Evolutionary conservation across 768 basidiomycete species (phyloP).

Genomic region (Lepiota venenata): DNA sequence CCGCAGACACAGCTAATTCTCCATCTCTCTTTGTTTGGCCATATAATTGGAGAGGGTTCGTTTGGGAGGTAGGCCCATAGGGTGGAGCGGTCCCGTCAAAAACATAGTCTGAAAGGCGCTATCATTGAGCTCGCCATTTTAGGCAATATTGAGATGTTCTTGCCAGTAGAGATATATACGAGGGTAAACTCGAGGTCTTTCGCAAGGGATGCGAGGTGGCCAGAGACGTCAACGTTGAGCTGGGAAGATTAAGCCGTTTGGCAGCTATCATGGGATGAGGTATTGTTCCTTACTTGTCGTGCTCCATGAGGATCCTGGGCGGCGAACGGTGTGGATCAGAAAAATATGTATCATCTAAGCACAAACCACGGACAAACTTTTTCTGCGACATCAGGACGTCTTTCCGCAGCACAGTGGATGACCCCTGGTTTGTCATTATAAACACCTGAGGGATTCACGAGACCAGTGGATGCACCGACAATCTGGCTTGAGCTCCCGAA

Average conservation of each 20-base stretch:
- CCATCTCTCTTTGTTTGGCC: conserved; percentile 86
- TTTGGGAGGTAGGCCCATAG: conserved; percentile 67
- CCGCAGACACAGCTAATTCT: conserved; percentile 70
- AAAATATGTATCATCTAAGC: background rate
- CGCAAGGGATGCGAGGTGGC: conserved; percentile 65
- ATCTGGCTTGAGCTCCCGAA: conserved; percentile 58
- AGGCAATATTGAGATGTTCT: conserved; percentile 10
- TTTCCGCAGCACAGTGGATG: conserved; percentile 93
- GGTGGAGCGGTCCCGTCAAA: conserved; percentile 94
- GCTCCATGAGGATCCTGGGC: conserved; percentile 66
- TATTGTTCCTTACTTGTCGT: conserved; percentile 41
- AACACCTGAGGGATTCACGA: background rate
- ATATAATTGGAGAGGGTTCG: conserved; percentile 89
- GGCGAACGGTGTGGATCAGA: conserved; percentile 3
- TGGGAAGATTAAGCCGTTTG: conserved; percentile 24
- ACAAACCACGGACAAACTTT: conserved; percentile 54
- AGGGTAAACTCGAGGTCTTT: conserved; percentile 61
- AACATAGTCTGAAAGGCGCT: conserved; percentile 70
- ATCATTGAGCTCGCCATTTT: background rate
- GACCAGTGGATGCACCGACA: conserved; percentile 44
- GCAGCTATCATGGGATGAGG: background rate
- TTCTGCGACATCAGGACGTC: conserved; percentile 90
- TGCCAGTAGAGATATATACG: conserved; percentile 91
- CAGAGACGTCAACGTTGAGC: conserved; percentile 82
- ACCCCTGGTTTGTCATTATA: conserved; percentile 49